A percentile compares a stretch with the other conserved stretches of the same genome.
Evolutionary conservation across 2,329 filamentous ascomycete species (phyloP).

Genomic region (Pseudogymnoascus sp.): DNA sequence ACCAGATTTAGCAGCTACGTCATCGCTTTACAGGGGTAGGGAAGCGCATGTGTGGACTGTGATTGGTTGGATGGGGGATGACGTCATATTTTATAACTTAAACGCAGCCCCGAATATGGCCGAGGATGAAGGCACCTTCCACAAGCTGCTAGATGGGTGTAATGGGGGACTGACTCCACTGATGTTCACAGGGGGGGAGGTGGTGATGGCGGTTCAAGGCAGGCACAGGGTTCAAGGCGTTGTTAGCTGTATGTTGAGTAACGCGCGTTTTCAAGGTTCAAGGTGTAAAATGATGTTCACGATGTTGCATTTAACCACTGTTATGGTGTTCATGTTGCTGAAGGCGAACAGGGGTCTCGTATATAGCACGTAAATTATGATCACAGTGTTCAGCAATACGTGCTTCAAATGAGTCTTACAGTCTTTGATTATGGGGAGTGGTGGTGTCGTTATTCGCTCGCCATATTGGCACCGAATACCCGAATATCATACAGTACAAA

Average conservation of each 20-base stretch:
- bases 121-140: not conserved
- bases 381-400: not conserved
- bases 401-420: constrained; percentile 4
- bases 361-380: not conserved
- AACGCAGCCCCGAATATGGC: not conserved
- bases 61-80: not conserved
- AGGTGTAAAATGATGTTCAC: not conserved
- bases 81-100: not conserved
- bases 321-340: not conserved
- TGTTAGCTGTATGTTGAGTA: no score
- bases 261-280: not conserved
- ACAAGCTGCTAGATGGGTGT: not conserved
- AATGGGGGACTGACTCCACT: not conserved
- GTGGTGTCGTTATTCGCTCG: constrained; percentile 7
- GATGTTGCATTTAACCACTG: not conserved
- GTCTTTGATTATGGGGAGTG: constrained; percentile 2
- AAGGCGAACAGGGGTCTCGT: not conserved
- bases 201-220: not conserved
- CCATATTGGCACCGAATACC: constrained; percentile 2
- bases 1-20: not conserved
- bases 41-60: not conserved
- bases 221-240: not conserved
- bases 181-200: not conserved
- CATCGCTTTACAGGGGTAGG: not conserved
- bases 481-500: not conserved